Percentiles rank a stretch among this genome's conserved stretches.
Conservation (phyloP, 2,329 filamentous ascomycete genomes). For the Aspergillus melleus region DNA sequence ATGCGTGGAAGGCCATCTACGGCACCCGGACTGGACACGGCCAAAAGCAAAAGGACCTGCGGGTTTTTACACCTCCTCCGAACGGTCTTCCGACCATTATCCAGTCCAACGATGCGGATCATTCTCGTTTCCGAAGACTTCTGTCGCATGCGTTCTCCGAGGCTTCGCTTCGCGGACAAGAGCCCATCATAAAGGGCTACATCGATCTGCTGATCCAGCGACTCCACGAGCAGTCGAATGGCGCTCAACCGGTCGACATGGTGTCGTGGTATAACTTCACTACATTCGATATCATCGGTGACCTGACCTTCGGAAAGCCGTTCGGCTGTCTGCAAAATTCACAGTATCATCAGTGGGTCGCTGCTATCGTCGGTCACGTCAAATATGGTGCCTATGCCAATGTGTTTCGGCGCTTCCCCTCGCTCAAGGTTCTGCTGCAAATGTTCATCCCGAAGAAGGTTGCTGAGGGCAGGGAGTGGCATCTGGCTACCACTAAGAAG, state of each 20-base stretch:
- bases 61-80: neutral
- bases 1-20: constrained; percentile 32
- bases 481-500: neutral
- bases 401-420: neutral
- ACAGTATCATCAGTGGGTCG: constrained; percentile 7
- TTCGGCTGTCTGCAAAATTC: constrained; percentile 33
- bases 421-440: neutral
- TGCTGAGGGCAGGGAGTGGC: neutral
- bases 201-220: constrained; percentile 21
- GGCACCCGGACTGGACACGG: constrained; percentile 13
- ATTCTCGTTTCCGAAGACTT: constrained; percentile 29
- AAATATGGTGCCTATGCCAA: neutral
- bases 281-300: constrained; percentile 35
- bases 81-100: neutral
- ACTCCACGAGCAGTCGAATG: constrained; percentile 4
- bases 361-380: constrained; percentile 7
- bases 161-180: constrained; percentile 41
- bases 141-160: constrained; percentile 47
- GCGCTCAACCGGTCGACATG: constrained; percentile 16
- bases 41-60: neutral
- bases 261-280: constrained; percentile 32
- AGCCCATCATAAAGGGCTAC: constrained; percentile 30
- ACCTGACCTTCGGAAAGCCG: constrained; percentile 31
- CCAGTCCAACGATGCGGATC: constrained; percentile 11
- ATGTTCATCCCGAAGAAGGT: neutral